Base-by-base conservation (phyloP, 2,329 filamentous ascomycete species). In the Penicillium sp. region DNA sequence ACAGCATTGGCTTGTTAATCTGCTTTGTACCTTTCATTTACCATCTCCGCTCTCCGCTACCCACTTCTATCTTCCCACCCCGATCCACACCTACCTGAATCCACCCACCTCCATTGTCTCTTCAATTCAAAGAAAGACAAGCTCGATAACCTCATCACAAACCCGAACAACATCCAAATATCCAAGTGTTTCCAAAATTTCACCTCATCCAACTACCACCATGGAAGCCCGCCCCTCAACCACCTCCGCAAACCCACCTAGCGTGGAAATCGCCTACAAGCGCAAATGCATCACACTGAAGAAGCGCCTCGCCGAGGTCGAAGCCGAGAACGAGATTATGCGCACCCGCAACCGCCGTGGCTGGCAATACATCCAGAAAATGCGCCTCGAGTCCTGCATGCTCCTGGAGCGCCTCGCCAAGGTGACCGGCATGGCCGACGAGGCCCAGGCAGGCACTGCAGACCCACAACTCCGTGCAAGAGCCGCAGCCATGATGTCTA, bases 221-320 rank as follows among this genome's bases (percentile, higher is more conserved):
- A 69, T 67, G 64, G 64, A 68, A 27, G 32, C 59, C 29, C 52
- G 53, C 31, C 49, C 59, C 29, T 38, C 59, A 37, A 46, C 57
- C 54, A 65, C 49, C 66, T 59, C 63, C 26, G 51, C 75, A 10
- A 78, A 84, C 46, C 89, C 91, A 16, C 91, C 93, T 13, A 95
- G 89, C 13, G 89, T 97, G 53, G 91, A 98, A 71, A 86, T 91
- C 67, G 90, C 91, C 41, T 98, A 97, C 72, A 89, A 93, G 62
- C 82, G 88, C 55, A 97, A 98, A 81, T 97, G 91, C 69, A 89
- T 96, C 65, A 87, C 94, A 60, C 80, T 98, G 18, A 94, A 94
- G 73, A 86, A 88, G 60, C 86, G 93, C 51, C 87, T 93, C 54
- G 86, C 84, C 66, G 90, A 96, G 67, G 88, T 97, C 60, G 90